Evolutionary conservation across 345 rosid species (phyloP), one percentile per base, ranked within the genome.

Genomic region (thale cress (Arabidopsis thaliana)): DNA sequence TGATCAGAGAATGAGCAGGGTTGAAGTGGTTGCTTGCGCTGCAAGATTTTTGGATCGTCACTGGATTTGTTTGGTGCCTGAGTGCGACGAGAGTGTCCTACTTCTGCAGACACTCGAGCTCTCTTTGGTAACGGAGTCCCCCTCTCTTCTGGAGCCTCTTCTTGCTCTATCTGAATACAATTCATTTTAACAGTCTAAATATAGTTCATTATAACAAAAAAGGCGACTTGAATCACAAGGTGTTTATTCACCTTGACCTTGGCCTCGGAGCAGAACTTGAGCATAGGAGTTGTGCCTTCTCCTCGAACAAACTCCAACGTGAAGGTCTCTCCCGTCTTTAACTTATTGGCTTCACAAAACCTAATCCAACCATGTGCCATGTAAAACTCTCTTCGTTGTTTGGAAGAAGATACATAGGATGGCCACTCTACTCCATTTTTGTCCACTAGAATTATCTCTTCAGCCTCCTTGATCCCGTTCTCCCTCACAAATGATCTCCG

Each of bases 271-370:
- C 7, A 48, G 49, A 71, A 48, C 58, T 59, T 50, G 45, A 71
- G 48, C 59, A 46, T 23, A 14, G 66, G 49, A 46, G 7, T 22
- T 46, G 34, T 10, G 28, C 49, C 75, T 23, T 59, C 24, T 59
- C 6, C 59, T 59, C 58, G 25, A 23, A 71, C 75, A 59, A 59
- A 71, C 59, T 59, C 34, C n/a, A 59, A 59, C 28, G 12, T 71
- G 28, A 71, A 34, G 67, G 59, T 46, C 3, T 71, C 67, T 8
- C 75, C 67, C 1, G 38, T 59, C 8, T 41, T 11, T 10, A 60
- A 11, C 22, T 38, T 28, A 4, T 44, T 60, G 40, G 68, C 75
- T 60, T 0, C 10, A 61, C 22, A 36, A 60, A 25, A 71, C 0
- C 9, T 3, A 11, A 2, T 36, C 68, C 60, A 71, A 60, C 50